Conservation (phyloP, 352 stramenopile species). For the Globisporangium polare region DNA sequence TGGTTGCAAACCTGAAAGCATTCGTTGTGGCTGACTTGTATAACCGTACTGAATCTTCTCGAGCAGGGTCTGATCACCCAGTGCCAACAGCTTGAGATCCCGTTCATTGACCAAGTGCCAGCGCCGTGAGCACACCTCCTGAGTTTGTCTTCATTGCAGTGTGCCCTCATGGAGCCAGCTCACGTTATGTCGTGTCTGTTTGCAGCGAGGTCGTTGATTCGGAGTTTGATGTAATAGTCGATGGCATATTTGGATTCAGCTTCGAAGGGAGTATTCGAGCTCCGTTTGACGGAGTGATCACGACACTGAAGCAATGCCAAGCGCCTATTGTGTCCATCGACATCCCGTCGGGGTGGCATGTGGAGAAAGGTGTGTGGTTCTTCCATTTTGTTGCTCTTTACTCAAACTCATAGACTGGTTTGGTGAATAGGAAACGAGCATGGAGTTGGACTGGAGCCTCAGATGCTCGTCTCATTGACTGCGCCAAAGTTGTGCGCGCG, state of each 20-base stretch:
- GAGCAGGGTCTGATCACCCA: conserved; percentile 68
- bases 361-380: conserved; percentile 70
- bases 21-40: background rate
- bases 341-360: conserved; percentile 97
- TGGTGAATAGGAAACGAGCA: conserved; percentile 54
- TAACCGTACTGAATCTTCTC: background rate
- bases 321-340: conserved; percentile 95
- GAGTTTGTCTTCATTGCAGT: background rate
- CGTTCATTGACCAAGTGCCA: conserved; percentile 54
- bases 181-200: background rate
- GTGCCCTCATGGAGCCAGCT: background rate
- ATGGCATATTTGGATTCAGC: conserved; percentile 99
- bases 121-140: conserved; percentile 26
- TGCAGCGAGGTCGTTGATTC: conserved; percentile 42
- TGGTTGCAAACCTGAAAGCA: background rate
- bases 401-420: background rate
- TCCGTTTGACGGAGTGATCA: conserved; percentile 90
- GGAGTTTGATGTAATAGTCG: conserved; percentile 92
- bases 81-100: conserved; percentile 72
- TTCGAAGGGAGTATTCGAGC: conserved; percentile 87
- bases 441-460: conserved; percentile 78
- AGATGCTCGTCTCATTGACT: conserved; percentile 97
- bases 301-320: conserved; percentile 44
- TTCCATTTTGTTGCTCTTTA: background rate
- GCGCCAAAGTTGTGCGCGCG: conserved; percentile 94